A percentile compares a stretch with the other conserved stretches of the same genome.
Conservation (phyloP, 78 protist genomes). For the Tieghemostelium lacteum region DNA sequence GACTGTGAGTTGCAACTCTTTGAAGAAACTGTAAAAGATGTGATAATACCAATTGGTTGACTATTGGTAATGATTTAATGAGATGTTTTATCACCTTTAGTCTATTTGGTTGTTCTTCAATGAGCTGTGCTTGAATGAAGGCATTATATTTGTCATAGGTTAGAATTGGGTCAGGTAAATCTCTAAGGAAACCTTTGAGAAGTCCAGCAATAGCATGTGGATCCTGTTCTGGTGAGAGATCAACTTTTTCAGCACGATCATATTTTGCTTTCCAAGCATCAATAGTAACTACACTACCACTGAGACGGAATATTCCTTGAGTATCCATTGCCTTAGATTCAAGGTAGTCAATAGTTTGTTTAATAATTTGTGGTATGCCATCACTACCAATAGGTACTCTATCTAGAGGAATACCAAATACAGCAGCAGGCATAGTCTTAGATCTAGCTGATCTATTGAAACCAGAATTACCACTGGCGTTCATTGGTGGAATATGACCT, state of each 20-base stretch:
- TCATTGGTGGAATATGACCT: neutral
- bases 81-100: conserved; percentile 51
- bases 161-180: conserved; percentile 81
- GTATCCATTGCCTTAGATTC: conserved; percentile 64
- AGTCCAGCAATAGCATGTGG: conserved; percentile 80
- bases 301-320: conserved; percentile 47
- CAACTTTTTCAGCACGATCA: conserved; percentile 42
- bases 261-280: conserved; percentile 54
- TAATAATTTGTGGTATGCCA: conserved; percentile 27
- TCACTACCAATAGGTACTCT: conserved; percentile 1
- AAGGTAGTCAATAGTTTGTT: conserved; percentile 48
- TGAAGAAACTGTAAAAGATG: conserved; percentile 28
- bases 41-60: conserved; percentile 14
- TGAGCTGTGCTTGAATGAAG: conserved; percentile 63
- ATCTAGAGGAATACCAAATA: conserved; percentile 66
- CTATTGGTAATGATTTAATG: conserved; percentile 43
- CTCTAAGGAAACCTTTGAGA: conserved; percentile 71
- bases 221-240: conserved; percentile 18
- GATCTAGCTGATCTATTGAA: neutral
- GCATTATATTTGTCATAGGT: conserved; percentile 81
- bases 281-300: conserved; percentile 26
- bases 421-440: neutral
- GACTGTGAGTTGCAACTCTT: conserved; percentile 44
- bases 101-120: conserved; percentile 44
- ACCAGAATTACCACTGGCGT: neutral